Percentiles rank a stretch among this genome's conserved stretches.
Evolutionary conservation across 306 rosid species (phyloP).

Genomic region (Inga oerstediana): DNA sequence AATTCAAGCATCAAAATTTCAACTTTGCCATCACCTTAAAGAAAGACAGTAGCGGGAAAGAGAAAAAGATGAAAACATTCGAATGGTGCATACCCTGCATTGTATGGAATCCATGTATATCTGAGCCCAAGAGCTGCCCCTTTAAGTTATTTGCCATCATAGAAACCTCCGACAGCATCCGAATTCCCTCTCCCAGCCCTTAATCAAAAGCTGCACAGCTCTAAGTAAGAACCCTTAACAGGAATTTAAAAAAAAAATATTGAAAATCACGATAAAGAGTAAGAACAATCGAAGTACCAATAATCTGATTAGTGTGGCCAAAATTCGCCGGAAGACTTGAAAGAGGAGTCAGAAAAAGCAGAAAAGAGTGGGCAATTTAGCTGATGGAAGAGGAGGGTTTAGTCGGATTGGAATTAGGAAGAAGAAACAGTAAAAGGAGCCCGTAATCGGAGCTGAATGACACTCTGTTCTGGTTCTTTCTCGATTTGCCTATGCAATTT

Average conservation of each 20-base stretch:
- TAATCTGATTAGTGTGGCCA: background rate
- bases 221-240: background rate
- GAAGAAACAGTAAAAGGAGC: background rate
- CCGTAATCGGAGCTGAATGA: conserved; percentile 24
- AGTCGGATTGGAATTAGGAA: background rate
- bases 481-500: conserved; percentile 9
- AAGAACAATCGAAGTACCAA: background rate
- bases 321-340: background rate
- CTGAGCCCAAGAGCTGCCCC: conserved; percentile 66
- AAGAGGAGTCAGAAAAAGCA: conserved; percentile 4
- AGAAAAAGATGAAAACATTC: background rate
- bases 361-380: conserved; percentile 29
- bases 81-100: conserved; percentile 59
- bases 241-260: background rate
- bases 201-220: conserved; percentile 14
- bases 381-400: conserved; percentile 33
- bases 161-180: conserved; percentile 44
- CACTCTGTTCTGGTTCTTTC: conserved; percentile 11
- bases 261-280: background rate
- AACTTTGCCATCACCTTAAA: background rate
- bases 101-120: conserved; percentile 93
- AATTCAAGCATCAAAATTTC: background rate
- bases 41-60: background rate
- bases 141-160: conserved; percentile 41
- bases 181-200: conserved; percentile 19